Conservation (phyloP, 768 basidiomycete genomes). For the Pluteus cervinus region DNA sequence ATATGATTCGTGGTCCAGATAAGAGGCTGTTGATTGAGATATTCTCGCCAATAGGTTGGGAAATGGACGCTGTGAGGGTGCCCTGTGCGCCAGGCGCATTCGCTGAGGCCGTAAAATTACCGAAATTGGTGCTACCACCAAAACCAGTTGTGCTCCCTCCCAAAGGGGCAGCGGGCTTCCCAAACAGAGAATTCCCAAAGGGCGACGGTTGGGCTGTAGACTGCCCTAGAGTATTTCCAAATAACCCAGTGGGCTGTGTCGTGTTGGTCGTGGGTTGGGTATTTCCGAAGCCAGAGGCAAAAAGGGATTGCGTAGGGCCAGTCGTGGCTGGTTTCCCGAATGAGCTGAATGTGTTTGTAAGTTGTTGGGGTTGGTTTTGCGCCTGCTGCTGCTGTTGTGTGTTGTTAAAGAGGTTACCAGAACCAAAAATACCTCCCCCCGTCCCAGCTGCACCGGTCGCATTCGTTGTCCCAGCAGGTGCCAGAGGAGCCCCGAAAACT, state of each 20-base stretch:
- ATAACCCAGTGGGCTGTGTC: conserved; percentile 31
- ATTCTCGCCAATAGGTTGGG: conserved; percentile 73
- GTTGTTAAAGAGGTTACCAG: conserved; percentile 12
- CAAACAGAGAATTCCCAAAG: conserved; percentile 47
- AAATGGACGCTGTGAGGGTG: conserved; percentile 77
- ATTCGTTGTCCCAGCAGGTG: too few species aligned
- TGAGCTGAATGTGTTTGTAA: conserved; percentile 21
- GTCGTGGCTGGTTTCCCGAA: conserved; percentile 39
- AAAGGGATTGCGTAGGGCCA: conserved; percentile 22
- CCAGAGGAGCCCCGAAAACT: too few species aligned
- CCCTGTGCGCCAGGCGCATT: conserved; percentile 45
- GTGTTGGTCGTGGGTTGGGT: conserved; percentile 18
- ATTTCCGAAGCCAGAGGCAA: conserved; percentile 43
- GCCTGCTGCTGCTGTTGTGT: conserved; percentile 19
- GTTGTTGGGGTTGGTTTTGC: conserved; percentile 25
- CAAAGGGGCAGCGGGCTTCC: conserved; percentile 44
- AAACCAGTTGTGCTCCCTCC: conserved; percentile 38
- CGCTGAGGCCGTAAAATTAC: conserved; percentile 26
- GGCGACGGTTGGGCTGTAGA: conserved; percentile 30
- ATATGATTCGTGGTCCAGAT: conserved; percentile 57
- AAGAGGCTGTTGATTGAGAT: conserved; percentile 73
- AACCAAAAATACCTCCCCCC: conserved; percentile 17
- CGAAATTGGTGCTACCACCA: conserved; percentile 36
- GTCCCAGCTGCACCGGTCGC: too few species aligned
- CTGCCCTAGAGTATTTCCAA: conserved; percentile 49